Evolutionary conservation across 2,329 filamentous ascomycete genomes (phyloP).

Genomic region (Fusarium irregulare): DNA sequence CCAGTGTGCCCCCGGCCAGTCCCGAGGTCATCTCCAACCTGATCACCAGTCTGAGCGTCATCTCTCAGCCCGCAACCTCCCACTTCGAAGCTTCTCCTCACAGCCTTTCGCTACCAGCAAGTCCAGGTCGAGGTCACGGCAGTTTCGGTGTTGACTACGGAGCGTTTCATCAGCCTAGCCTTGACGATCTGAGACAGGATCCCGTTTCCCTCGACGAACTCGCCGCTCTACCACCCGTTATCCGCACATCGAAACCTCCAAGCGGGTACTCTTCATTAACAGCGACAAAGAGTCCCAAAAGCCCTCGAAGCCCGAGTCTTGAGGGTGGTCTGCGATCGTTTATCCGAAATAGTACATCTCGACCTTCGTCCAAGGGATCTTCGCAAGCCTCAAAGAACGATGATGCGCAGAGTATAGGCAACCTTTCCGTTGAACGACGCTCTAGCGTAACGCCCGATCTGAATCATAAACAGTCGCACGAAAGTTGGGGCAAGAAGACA

Average conservation of each 20-base stretch:
- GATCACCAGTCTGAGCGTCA: slow-evolving; percentile 77
- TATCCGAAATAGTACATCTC: slow-evolving; percentile 62
- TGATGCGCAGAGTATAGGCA: slow-evolving; percentile 71
- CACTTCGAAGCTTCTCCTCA: slow-evolving; percentile 73
- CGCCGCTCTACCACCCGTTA: slow-evolving; percentile 74
- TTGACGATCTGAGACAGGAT: slow-evolving; percentile 62
- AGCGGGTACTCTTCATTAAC: slow-evolving; percentile 79
- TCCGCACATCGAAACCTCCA: slow-evolving; percentile 84
- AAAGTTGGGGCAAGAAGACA: slow-evolving; percentile 72
- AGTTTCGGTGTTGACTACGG: slow-evolving; percentile 81
- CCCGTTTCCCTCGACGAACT: slow-evolving; percentile 66
- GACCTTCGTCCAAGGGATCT: slow-evolving; percentile 70
- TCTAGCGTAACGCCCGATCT: slow-evolving; percentile 61
- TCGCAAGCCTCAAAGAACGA: slow-evolving; percentile 65
- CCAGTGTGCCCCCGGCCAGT: slow-evolving; percentile 59
- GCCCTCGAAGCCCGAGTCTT: slow-evolving; percentile 62
- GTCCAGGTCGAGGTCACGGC: slow-evolving; percentile 57
- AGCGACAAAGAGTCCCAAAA: slow-evolving; percentile 64
- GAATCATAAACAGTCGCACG: slow-evolving; percentile 64
- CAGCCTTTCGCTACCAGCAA: slow-evolving; percentile 52
- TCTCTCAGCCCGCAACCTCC: slow-evolving; percentile 73
- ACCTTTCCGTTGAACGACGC: slow-evolving; percentile 70
- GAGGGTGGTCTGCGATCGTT: slow-evolving; percentile 69
- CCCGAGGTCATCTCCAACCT: slow-evolving; percentile 77
- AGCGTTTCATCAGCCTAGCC: slow-evolving; percentile 65